Conservation (phyloP, 2,329 filamentous ascomycete genomes). For the Tolypocladium capitatum region DNA sequence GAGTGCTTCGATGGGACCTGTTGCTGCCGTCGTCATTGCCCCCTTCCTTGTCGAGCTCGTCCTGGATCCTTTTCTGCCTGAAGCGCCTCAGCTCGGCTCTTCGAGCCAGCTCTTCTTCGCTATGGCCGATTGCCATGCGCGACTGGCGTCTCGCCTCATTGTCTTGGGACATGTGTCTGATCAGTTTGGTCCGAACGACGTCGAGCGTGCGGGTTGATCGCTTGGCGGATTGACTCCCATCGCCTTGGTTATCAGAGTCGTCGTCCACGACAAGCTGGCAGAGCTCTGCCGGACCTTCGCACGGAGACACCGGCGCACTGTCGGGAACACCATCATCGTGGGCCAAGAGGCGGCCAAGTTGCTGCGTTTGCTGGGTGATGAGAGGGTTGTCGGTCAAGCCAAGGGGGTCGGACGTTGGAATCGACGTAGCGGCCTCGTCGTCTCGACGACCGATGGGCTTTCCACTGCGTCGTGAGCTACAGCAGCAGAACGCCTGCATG, state of each 20-base stretch:
- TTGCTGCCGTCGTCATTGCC: constrained; percentile 19
- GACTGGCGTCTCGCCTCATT: constrained; percentile 25
- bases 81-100: constrained; percentile 42
- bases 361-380: background rate
- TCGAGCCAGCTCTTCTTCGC: constrained; percentile 38
- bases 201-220: constrained; percentile 28
- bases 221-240: constrained; percentile 7
- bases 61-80: constrained; percentile 42
- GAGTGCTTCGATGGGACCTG: constrained; percentile 12
- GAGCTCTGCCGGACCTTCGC: constrained; percentile 13
- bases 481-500: constrained; percentile 13
- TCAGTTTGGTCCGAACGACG: constrained; percentile 30
- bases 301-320: constrained; percentile 4
- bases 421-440: background rate
- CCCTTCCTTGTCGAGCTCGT: constrained; percentile 38
- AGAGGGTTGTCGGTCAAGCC: background rate
- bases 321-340: background rate
- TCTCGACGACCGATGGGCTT: background rate
- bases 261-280: constrained; percentile 21
- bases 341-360: background rate
- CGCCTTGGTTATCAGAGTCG: constrained; percentile 28
- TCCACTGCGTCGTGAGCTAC: constrained; percentile 4
- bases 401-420: background rate
- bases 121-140: constrained; percentile 28
- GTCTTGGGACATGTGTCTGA: constrained; percentile 32